A percentile compares a stretch with the other conserved stretches of the same genome.
Evolutionary conservation across 2,329 filamentous ascomycete genomes (phyloP).

Genomic region (Emmonsiellopsis sp.): DNA sequence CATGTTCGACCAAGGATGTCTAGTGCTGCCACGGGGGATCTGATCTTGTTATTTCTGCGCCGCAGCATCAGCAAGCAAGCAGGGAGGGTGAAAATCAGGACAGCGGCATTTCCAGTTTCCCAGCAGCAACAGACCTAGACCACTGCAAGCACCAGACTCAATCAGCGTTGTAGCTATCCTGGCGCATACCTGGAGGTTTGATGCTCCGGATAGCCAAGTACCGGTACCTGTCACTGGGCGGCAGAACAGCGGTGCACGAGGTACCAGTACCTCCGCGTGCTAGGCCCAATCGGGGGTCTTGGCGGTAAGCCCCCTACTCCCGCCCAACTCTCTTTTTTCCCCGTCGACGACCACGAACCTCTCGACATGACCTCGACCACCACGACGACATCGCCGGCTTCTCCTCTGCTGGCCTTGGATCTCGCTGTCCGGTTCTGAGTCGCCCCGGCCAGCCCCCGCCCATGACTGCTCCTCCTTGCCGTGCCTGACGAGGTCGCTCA

Average conservation of each 20-base stretch:
- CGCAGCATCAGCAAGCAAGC: too few species aligned
- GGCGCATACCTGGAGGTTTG: too few species aligned
- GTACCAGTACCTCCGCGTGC: neutral
- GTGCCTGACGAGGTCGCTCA: neutral
- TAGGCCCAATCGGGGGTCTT: constrained; percentile 3
- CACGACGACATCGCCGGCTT: neutral
- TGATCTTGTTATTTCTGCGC: too few species aligned
- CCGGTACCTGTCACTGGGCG: neutral
- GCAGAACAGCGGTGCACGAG: neutral
- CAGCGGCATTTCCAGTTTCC: too few species aligned
- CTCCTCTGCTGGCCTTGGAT: neutral
- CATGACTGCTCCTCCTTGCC: neutral
- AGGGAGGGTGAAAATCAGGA: too few species aligned
- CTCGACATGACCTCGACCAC: neutral
- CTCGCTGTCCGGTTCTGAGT: neutral
- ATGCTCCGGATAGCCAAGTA: neutral
- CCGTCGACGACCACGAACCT: neutral
- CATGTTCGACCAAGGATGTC: too few species aligned
- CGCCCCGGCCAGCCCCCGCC: neutral
- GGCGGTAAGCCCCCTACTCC: neutral
- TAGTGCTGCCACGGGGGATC: too few species aligned
- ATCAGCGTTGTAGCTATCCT: too few species aligned
- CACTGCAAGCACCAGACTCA: too few species aligned
- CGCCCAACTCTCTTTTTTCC: neutral
- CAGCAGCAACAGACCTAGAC: too few species aligned